Percentiles rank a stretch among this genome's conserved stretches.
phyloP scores from a whole-genome alignment of 1,284 basidiomycete species.

The Caloboletus inedulis region DNA sequence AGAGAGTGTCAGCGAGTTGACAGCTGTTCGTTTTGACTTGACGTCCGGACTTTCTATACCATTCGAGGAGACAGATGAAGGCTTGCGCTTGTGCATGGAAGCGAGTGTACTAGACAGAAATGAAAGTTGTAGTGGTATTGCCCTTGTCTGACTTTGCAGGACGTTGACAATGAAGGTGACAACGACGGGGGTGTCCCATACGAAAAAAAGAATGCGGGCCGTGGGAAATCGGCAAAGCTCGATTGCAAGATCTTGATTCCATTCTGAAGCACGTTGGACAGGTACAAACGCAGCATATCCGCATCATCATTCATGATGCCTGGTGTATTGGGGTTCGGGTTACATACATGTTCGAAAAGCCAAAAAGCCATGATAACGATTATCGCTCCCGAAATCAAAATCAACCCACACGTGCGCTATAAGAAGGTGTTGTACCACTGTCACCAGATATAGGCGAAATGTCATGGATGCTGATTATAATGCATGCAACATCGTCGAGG shows the following conservation, averaged over 20 bases:
- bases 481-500: background rate
- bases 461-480: background rate
- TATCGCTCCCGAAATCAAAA: slow-evolving; percentile 27
- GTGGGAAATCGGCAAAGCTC: slow-evolving; percentile 18
- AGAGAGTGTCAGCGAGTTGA: slow-evolving; percentile 40
- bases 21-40: slow-evolving; percentile 3
- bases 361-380: slow-evolving; percentile 13
- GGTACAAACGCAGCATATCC: slow-evolving; percentile 14
- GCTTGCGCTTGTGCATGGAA: slow-evolving; percentile 23
- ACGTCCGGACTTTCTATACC: background rate
- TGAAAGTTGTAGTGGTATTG: background rate
- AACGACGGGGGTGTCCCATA: background rate
- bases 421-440: background rate
- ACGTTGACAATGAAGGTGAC: slow-evolving; percentile 1
- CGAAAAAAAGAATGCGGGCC: background rate
- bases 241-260: slow-evolving; percentile 27
- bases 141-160: background rate
- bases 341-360: slow-evolving; percentile 20
- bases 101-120: background rate
- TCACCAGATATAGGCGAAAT: background rate
- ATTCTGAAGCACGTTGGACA: slow-evolving; percentile 24
- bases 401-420: slow-evolving; percentile 15
- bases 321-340: slow-evolving; percentile 14
- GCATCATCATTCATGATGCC: slow-evolving; percentile 8
- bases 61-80: slow-evolving; percentile 7